Conservation (phyloP, 306 rosid species). For the Mimosa bimucronata region DNA sequence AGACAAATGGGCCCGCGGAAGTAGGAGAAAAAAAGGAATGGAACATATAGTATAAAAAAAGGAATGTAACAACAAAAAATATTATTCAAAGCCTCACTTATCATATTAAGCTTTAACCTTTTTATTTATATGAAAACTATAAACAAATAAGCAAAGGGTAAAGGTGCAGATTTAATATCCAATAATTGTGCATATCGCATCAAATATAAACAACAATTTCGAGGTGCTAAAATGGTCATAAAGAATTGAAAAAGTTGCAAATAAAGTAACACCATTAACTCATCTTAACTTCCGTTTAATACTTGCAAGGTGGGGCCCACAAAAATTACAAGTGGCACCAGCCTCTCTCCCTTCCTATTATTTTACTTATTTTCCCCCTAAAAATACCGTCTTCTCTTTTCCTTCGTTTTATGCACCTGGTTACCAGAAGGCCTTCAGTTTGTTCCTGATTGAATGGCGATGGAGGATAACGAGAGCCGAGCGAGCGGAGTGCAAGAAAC, state of each 20-base stretch:
- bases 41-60: neutral
- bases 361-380: conserved; percentile 24
- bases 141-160: neutral
- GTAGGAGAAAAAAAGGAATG: neutral
- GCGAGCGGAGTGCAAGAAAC: conserved; percentile 57
- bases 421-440: too few species aligned
- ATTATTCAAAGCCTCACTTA: neutral
- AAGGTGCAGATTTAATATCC: too few species aligned
- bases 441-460: conserved; percentile 49
- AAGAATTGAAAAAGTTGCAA: too few species aligned
- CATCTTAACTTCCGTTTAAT: too few species aligned
- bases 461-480: conserved; percentile 76
- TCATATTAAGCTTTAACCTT: neutral
- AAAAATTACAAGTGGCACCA: too few species aligned
- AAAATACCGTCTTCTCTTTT: neutral
- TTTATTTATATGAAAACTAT: neutral
- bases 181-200: too few species aligned
- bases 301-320: too few species aligned
- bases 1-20: neutral
- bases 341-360: neutral
- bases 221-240: too few species aligned
- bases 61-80: neutral
- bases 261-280: too few species aligned
- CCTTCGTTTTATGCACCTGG: neutral
- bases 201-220: too few species aligned